These are phyloP conservation scores for Limtongozyma cylindracea DNA, from an alignment of 805 yeast genomes.

Conservation along the genomic window DNA sequence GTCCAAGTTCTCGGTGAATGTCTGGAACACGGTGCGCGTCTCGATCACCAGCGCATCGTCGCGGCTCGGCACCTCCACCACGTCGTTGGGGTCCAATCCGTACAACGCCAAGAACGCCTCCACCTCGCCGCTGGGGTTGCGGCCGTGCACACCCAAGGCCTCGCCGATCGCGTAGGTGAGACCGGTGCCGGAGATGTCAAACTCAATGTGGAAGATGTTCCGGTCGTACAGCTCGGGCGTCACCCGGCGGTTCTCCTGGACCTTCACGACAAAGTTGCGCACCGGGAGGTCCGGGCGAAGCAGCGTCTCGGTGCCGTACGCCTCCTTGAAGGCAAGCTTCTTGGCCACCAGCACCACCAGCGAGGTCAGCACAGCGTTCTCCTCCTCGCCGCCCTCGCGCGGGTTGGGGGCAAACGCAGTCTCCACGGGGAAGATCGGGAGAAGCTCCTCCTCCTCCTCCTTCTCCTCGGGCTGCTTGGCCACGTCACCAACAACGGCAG, in stretches of 20 bases:
- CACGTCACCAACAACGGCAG: conserved; percentile 1
- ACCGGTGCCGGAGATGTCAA: conserved; percentile 78
- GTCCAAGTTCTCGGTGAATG: conserved; percentile 59
- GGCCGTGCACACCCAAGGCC: conserved; percentile 88
- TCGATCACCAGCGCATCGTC: conserved; percentile 34
- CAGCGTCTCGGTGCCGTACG: conserved; percentile 26
- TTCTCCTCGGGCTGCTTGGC: conserved; percentile 7
- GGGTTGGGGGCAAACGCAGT: conserved; percentile 43
- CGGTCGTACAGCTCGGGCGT: conserved; percentile 81
- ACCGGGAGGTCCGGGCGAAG: conserved; percentile 84
- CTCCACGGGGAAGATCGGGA: conserved; percentile 33
- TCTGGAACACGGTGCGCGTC: conserved; percentile 62
- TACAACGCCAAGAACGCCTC: conserved; percentile 43
- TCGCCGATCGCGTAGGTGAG: conserved; percentile 85
- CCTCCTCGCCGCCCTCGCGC: conserved; percentile 8
- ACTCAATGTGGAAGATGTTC: conserved; percentile 90
- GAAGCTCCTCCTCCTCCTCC: conserved; percentile 3
- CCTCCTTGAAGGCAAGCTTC: conserved; percentile 61
- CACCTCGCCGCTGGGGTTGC: conserved; percentile 45
- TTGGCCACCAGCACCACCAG: conserved; percentile 27
- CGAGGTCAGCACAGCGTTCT: conserved; percentile 11
- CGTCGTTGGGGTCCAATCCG: conserved; percentile 41
- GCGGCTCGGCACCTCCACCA: conserved; percentile 47
- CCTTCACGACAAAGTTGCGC: conserved; percentile 66
- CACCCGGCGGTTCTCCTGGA: conserved; percentile 74